phyloP scores from a whole-genome alignment of 768 basidiomycete species.

The Leccinum arenicola region DNA sequence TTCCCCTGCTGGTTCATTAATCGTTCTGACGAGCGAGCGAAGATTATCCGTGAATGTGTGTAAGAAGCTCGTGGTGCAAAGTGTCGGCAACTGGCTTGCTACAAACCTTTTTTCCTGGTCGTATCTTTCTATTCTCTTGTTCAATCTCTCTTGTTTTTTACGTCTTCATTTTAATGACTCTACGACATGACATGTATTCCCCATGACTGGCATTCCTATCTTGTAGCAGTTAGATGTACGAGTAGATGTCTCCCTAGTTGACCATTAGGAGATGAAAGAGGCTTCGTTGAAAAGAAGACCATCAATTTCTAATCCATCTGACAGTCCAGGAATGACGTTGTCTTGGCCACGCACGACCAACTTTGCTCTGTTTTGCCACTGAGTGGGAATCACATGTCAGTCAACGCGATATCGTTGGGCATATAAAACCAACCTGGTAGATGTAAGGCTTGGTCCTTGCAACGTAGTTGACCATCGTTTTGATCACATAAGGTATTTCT shows the following conservation, averaged over 20 bases:
- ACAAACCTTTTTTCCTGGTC: neutral
- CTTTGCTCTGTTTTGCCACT: conserved; percentile 61
- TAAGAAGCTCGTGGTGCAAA: neutral
- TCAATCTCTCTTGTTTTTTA: neutral
- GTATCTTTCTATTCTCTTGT: neutral
- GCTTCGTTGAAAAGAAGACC: conserved; percentile 87
- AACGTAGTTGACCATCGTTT: conserved; percentile 90
- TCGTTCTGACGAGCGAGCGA: conserved; percentile 13
- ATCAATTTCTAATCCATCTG: conserved; percentile 46
- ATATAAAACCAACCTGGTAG: conserved; percentile 67
- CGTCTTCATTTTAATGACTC: neutral
- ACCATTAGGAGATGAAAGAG: conserved; percentile 71
- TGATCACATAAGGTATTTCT: conserved; percentile 90
- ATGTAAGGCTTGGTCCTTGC: conserved; percentile 92
- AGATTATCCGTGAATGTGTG: conserved; percentile 1
- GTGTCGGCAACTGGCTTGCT: neutral
- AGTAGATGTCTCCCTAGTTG: neutral
- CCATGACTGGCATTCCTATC: neutral
- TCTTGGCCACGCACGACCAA: conserved; percentile 46
- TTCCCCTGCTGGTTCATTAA: conserved; percentile 23
- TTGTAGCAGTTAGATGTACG: conserved; percentile 11
- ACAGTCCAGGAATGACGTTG: conserved; percentile 38
- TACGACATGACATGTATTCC: conserved; percentile 3
- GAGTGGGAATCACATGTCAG: neutral
- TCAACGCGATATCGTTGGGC: neutral